Percentiles rank a stretch among this genome's conserved stretches.
Conservation (phyloP, 2,329 filamentous ascomycete species). For the Colletotrichum echinochloae region DNA sequence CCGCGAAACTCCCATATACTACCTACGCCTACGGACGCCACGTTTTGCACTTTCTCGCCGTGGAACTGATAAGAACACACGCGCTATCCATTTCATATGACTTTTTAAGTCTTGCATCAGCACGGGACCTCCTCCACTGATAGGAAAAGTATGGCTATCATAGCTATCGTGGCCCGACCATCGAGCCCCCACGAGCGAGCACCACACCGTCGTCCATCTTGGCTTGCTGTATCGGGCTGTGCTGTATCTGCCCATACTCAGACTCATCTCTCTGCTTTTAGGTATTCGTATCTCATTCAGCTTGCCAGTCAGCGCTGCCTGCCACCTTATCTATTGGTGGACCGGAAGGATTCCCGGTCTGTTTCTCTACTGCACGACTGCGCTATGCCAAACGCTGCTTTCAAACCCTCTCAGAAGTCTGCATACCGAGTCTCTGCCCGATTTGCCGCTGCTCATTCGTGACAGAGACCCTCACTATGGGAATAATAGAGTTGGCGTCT, state of each 20-base stretch:
- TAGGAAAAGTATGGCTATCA: background rate
- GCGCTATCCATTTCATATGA: background rate
- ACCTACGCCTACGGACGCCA: background rate
- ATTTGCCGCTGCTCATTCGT: background rate
- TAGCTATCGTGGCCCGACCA: background rate
- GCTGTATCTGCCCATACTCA: background rate
- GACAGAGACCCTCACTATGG: background rate
- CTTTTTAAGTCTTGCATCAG: background rate
- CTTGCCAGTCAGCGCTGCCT: background rate
- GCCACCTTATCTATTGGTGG: conserved; percentile 35
- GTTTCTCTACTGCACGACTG: conserved; percentile 20
- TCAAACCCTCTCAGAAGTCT: too few relatives aligned
- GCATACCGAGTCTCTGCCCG: background rate
- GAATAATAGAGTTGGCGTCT: background rate
- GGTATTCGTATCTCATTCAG: background rate
- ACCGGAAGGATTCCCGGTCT: conserved; percentile 28
- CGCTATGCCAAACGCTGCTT: background rate
- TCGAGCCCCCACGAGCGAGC: background rate
- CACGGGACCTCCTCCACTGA: background rate
- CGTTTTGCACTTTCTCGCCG: background rate
- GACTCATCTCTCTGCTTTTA: background rate
- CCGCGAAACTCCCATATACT: background rate
- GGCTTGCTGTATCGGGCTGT: background rate
- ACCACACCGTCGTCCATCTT: background rate
- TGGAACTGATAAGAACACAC: background rate